Evolutionary conservation across 352 stramenopile genomes (phyloP).

Genomic region (Globisporangium splendens): DNA sequence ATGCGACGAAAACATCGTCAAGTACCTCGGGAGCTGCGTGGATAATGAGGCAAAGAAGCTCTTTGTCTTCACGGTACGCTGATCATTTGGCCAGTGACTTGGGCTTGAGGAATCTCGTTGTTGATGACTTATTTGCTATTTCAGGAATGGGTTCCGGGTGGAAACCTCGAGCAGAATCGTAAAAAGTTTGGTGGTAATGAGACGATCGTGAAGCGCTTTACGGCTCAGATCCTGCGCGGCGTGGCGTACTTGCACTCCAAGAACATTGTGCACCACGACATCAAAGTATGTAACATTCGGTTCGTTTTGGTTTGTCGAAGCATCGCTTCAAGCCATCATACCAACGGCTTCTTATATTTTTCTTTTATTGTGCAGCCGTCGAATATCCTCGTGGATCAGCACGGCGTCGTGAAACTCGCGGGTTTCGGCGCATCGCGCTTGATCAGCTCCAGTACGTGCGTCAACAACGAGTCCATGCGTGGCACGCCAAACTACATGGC

Average conservation of each 20-base stretch:
- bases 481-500: conserved; percentile 88
- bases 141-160: conserved; percentile 85
- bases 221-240: conserved; percentile 72
- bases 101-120: background rate
- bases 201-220: conserved; percentile 69
- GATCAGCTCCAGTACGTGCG: conserved; percentile 43
- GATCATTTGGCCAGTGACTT: no score
- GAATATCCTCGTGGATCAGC: conserved; percentile 95
- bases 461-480: conserved; percentile 58
- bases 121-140: conserved; percentile 1
- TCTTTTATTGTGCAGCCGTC: no score
- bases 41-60: conserved; percentile 60
- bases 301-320: background rate
- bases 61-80: conserved; percentile 79
- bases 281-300: conserved; percentile 45
- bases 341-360: no score
- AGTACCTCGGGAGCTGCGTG: conserved; percentile 88
- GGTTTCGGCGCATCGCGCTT: conserved; percentile 91
- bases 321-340: background rate
- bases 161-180: conserved; percentile 76
- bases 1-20: conserved; percentile 90
- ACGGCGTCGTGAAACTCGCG: conserved; percentile 92
- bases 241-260: conserved; percentile 87
- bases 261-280: conserved; percentile 78
- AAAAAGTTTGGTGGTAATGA: conserved; percentile 81